Evolutionary conservation across 1,284 basidiomycete species (phyloP), one percentile per base, ranked within the genome.

Genomic region (Vanrija sp.): DNA sequence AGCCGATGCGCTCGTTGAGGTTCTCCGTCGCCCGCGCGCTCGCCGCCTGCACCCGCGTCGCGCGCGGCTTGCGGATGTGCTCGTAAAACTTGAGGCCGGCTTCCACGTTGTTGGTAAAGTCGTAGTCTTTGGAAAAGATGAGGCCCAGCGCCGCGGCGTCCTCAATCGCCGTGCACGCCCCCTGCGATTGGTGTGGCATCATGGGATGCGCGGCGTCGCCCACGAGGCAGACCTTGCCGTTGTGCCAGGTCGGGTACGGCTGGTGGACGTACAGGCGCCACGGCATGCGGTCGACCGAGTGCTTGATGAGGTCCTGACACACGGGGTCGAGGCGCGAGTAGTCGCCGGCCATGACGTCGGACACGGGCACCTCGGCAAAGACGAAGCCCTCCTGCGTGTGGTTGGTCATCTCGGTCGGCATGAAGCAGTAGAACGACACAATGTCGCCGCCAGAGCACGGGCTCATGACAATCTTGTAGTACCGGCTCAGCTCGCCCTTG

Each of bases 401-500:
- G 59, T 69, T 71, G 19, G 75, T 71, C 46, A 75, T 53, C 45
- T 76, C 71, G 48, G 67, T 63, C 2, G 67, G 67, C 61, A 66
- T 68, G 59, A 72, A 69, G 61, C 64, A 63, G 59, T 76, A 76
- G 66, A 76, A 76, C 14, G 72, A 75, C 19, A 76, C 66, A 45
- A 76, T 49, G 31, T 71, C 62, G 41, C 67, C 69, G 37, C 59
- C 67, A 5, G 67, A 64, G 52, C 72, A 73, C 0, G 73, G 73
- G 41, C 59, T 62, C 70, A 76, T 73, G 57, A 76, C 75, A 47
- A 76, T 73, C 63, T 76, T 76, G 66, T 72, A 75, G 64, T 71
- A 75, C 8, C 45, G 49, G 49, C 36, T 57, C 22, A 64, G 54
- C 46, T 62, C 63, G 51, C 65, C 65, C 57, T 64, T 66, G 52